A percentile compares a stretch with the other conserved stretches of the same genome.
Evolutionary conservation across 495 filamentous ascomycete genomes (phyloP).

Genomic region (Podospora conica): DNA sequence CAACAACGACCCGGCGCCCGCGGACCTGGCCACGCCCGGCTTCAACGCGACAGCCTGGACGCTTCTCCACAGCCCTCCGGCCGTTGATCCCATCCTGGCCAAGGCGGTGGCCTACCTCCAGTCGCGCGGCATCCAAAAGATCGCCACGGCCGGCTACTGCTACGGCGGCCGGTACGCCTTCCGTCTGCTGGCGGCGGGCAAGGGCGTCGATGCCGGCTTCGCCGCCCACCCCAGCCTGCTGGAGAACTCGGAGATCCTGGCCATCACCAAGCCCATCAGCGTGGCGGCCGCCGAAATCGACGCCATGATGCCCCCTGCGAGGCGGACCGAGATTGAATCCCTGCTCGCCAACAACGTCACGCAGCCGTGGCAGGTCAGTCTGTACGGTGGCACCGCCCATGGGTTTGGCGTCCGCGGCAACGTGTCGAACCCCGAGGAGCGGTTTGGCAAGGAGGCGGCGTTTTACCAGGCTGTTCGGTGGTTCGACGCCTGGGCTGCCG

Average conservation of each 20-base stretch:
- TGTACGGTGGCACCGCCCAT: conserved; percentile 60
- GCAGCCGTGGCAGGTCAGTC: conserved; percentile 56
- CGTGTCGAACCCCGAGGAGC: conserved; percentile 48
- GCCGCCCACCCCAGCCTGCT: conserved; percentile 64
- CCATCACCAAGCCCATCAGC: conserved; percentile 53
- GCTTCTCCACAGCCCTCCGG: conserved; percentile 40
- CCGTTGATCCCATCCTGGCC: conserved; percentile 58
- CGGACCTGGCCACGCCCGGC: conserved; percentile 40
- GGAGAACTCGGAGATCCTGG: conserved; percentile 56
- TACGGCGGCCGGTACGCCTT: conserved; percentile 38
- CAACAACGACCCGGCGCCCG: conserved; percentile 48
- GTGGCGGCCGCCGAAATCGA: conserved; percentile 68
- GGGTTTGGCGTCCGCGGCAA: conserved; percentile 66
- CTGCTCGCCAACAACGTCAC: conserved; percentile 24
- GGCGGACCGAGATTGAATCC: conserved; percentile 51
- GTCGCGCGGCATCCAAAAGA: conserved; percentile 52
- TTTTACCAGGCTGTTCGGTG: conserved; percentile 63
- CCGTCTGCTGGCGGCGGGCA: conserved; percentile 37
- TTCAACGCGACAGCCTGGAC: conserved; percentile 51
- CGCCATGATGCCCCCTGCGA: conserved; percentile 55
- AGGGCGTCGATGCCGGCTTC: conserved; percentile 53
- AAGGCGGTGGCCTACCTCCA: conserved; percentile 53
- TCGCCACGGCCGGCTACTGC: conserved; percentile 63
- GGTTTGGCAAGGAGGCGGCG: conserved; percentile 69
- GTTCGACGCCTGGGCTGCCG: conserved; percentile 44